Percentiles rank a stretch among this genome's conserved stretches.
These are phyloP conservation scores for Spencermartinsiella europaea DNA, from an alignment of 805 yeast genomes.

Conservation along the genomic window DNA sequence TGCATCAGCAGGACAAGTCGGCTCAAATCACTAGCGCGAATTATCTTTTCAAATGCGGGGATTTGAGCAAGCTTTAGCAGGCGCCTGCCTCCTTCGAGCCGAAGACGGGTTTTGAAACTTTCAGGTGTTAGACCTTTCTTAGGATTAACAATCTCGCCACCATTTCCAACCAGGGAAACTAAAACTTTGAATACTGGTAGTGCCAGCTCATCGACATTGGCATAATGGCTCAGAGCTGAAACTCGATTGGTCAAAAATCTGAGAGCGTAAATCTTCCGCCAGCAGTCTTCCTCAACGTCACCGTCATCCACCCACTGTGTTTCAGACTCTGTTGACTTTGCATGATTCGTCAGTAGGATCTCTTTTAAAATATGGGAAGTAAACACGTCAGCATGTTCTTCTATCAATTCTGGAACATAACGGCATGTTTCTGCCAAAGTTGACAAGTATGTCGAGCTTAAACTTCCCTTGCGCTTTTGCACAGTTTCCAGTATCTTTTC, in stretches of 20 bases:
- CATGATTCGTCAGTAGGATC: constrained; percentile 43
- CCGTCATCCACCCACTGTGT: constrained; percentile 45
- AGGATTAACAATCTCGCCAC: constrained; percentile 68
- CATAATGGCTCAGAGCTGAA: constrained; percentile 33
- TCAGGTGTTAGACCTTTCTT: constrained; percentile 46
- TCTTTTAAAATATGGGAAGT: constrained; percentile 57
- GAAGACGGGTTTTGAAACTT: constrained; percentile 52
- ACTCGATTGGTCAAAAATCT: constrained; percentile 58
- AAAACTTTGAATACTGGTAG: constrained; percentile 65
- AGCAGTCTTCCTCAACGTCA: constrained; percentile 37
- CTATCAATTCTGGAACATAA: constrained; percentile 44
- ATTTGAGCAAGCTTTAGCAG: constrained; percentile 59
- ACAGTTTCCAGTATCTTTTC: constrained; percentile 21
- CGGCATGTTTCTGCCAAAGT: constrained; percentile 55
- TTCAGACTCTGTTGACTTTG: constrained; percentile 13
- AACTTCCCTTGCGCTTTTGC: neutral
- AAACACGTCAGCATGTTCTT: constrained; percentile 51
- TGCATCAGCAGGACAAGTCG: constrained; percentile 56
- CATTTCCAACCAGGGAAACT: constrained; percentile 60
- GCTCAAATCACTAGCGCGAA: constrained; percentile 49
- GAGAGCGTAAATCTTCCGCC: constrained; percentile 49
- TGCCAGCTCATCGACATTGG: constrained; percentile 41
- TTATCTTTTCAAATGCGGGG: constrained; percentile 46
- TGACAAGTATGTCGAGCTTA: constrained; percentile 53
- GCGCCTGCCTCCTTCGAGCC: constrained; percentile 63